Base-by-base conservation (phyloP, 345 rosid genomes). In the Gossypium australe region DNA sequence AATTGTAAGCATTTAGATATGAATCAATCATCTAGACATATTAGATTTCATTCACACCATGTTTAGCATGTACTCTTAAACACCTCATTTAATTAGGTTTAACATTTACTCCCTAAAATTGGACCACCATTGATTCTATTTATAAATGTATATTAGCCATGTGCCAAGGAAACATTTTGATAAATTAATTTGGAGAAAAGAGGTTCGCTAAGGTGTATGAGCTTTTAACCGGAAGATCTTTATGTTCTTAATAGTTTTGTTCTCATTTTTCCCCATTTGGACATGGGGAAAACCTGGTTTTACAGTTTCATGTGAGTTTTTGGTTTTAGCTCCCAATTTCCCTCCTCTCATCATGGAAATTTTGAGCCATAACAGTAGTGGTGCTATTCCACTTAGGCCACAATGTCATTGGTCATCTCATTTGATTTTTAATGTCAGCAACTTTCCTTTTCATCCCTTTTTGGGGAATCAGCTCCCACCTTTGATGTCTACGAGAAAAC, bases 1-100 rank as follows among this genome's bases (percentile, higher is more conserved):
- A 43, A 86, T 93, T 17, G 99, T 95, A 81, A 82, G 92, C 17
- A 18, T 78, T 80, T 55, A 53, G 18, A 12, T 62, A 52, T 13
- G 44, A 63, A 55, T 49, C 27, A 56, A 20, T 56, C 16, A 25
- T 55, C 59, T 49, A 16, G 44, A 25, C 22, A 9, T 48, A 8
- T 45, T 25, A 58, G 49, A 68, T 17, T 49, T 68, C 22, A 25
- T 20, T 18, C 60, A 56, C 7, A 16, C n/a, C 45, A 51, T 71
- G 62, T 11, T 34, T 52, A 5, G 58, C 11, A n/a, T n/a, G 6
- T 29, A 53, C 2, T 34, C 62, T 2, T 11, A 34, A 70, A n/a
- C 61, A 70, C 20, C 27, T 52, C 41, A 58, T 34, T 53, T 18
- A 27, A 52, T 25, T 43, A 7, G 22, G 41, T 43, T 56, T 71